A percentile compares a stretch with the other conserved stretches of the same genome.
These are phyloP conservation scores for Trametes versicolor DNA, from an alignment of 1,284 basidiomycete genomes.

Conservation along the genomic window DNA sequence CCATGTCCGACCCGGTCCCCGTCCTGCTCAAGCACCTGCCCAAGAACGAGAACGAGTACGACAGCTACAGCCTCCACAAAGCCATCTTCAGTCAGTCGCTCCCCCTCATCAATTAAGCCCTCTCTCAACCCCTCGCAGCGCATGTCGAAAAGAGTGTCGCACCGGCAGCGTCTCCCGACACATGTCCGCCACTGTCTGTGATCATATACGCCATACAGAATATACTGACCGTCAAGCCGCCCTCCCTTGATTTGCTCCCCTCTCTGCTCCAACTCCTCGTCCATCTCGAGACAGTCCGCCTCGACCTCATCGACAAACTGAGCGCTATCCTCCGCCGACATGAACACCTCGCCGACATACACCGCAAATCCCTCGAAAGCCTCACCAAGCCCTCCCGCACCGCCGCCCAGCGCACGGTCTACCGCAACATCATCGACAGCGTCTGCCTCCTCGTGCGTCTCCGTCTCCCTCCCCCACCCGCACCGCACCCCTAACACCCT, in stretches of 20 bases:
- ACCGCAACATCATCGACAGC: conserved; percentile 29
- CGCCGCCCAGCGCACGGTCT: conserved; percentile 20
- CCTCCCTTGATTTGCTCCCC: conserved; percentile 26
- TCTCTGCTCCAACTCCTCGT: conserved; percentile 30
- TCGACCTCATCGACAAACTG: background rate
- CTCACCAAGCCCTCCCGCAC: conserved; percentile 6
- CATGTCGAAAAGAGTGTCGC: conserved; percentile 1
- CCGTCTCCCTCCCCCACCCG: background rate
- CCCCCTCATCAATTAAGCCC: background rate
- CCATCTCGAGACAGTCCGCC: conserved; percentile 30
- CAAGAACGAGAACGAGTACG: conserved; percentile 6
- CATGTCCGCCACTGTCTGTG: conserved; percentile 28
- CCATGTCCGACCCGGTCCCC: background rate
- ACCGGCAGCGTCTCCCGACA: background rate
- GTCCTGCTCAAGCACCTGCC: background rate
- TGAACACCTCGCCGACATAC: background rate
- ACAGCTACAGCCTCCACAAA: conserved; percentile 11
- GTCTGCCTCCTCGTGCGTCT: conserved; percentile 24
- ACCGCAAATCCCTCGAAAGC: conserved; percentile 3
- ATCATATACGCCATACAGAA: conserved; percentile 31
- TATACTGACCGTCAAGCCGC: conserved; percentile 23
- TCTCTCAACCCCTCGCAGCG: conserved; percentile 3
- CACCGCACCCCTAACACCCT: background rate
- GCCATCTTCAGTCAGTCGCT: conserved; percentile 14
- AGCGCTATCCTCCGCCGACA: conserved; percentile 10